Percentiles rank a stretch among this genome's conserved stretches.
These are phyloP conservation scores for Cochlearia excelsa DNA, from an alignment of 345 rosid genomes.

Conservation along the genomic window DNA sequence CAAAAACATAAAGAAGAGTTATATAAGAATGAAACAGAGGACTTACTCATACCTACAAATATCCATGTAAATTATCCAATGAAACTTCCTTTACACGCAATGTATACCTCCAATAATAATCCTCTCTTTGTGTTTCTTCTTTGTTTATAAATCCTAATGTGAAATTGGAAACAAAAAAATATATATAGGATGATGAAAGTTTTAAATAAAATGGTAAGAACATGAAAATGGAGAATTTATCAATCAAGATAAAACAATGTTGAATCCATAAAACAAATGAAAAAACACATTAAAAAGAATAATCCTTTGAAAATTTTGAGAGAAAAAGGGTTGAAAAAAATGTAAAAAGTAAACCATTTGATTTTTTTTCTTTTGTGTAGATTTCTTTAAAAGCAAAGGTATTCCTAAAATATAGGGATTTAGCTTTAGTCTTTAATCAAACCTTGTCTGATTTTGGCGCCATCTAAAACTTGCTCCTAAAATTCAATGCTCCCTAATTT, in stretches of 20 bases:
- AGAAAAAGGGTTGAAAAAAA: slow-evolving; percentile 18
- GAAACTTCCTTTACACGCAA: slow-evolving; percentile 14
- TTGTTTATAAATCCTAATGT: slow-evolving; percentile 13
- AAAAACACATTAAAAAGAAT: slow-evolving; percentile 8
- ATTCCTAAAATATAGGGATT: slow-evolving; percentile 39
- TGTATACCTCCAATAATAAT: slow-evolving; percentile 29
- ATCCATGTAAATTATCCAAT: slow-evolving; percentile 20
- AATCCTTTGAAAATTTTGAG: slow-evolving; percentile 10
- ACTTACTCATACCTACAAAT: slow-evolving; percentile 27
- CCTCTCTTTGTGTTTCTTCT: slow-evolving; percentile 9
- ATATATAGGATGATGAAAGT: slow-evolving; percentile 1
- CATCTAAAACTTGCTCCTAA: slow-evolving; percentile 28
- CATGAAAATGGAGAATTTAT: slow-evolving; percentile 3
- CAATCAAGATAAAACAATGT: slow-evolving; percentile 9
- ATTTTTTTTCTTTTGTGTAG: not conserved
- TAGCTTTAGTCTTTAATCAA: slow-evolving; percentile 28
- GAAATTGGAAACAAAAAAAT: slow-evolving; percentile 11
- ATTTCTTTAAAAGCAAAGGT: slow-evolving; percentile 35
- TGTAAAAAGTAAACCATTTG: slow-evolving; percentile 21
- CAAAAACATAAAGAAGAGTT: not conserved
- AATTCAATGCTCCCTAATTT: slow-evolving; percentile 10
- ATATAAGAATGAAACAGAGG: slow-evolving; percentile 13
- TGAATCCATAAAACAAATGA: slow-evolving; percentile 18
- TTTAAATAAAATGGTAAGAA: slow-evolving; percentile 21
- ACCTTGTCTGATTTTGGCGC: slow-evolving; percentile 41